Base-by-base conservation (phyloP, 768 basidiomycete genomes). In the Obba rivulosa region DNA sequence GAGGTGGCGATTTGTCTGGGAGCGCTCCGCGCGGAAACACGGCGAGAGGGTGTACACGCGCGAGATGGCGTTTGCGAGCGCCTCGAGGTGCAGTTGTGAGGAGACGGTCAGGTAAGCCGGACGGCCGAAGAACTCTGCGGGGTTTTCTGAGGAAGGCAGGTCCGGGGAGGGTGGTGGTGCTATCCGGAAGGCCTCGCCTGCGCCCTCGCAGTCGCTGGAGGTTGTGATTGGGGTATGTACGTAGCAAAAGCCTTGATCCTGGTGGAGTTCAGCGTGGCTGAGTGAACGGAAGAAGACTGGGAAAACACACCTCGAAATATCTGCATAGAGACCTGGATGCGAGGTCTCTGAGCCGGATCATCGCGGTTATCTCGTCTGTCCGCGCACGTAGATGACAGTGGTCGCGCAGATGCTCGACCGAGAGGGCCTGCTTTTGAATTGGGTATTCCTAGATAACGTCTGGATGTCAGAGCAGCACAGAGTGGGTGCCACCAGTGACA, bases 71-170 rank as follows among this genome's bases (percentile, higher is more conserved):
- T 80, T 75, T 8, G 89, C 79, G 43, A 96, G 73, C 5, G 88
- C 85, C 64, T 99, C 96, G 25, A 98, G 82, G 62, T 99, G 95
- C 3, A 99, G 78, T 66, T 99, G 96, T 31, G 92, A 87, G 1
- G 94, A 97, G 8, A 98, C 96, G 1, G 94, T 95, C 24, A 99
- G 78, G 63, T 88, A 88, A 16, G 92, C 79, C 1, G 83, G 81
- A 23, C 73, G 74, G 20, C 75, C 74, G 68, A 94, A 92, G 66
- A 92, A 92, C 58, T 87, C 81, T 37, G 48, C 16, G 59, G 62
- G 47, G 47, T 36, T 58, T 45, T 21, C 47, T 39, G 24, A 43
- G 4, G 52, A 13, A 10, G 48, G 28, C 28, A 13, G 13, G 28
- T 5, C 28, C 7, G 28, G 28, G 28, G 28, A 42, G 16, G 51